Conservation (phyloP, 345 rosid species). For the Rhodomyrtus tomentosa region DNA sequence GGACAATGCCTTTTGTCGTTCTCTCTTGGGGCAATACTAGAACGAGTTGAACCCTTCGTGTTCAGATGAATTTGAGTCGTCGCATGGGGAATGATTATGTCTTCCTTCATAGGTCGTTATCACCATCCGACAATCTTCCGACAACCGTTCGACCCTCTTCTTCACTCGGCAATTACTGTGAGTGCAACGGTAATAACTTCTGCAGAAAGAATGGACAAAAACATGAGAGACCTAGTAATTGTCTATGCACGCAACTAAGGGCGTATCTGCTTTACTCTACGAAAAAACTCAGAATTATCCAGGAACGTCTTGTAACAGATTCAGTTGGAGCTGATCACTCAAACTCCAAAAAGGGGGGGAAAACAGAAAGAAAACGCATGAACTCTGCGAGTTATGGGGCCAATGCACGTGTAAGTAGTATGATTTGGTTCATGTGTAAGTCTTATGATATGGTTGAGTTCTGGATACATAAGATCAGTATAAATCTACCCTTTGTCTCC, state of each 20-base stretch:
- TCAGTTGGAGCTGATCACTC: not conserved
- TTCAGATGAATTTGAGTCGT: conserved; percentile 74
- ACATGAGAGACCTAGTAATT: not conserved
- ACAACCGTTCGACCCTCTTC: conserved; percentile 90
- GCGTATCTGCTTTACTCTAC: not conserved
- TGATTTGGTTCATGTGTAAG: not conserved
- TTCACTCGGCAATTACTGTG: conserved; percentile 83
- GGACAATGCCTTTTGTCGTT: not conserved
- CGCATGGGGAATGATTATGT: conserved; percentile 83
- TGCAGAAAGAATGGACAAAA: conserved; percentile 6
- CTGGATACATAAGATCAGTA: not conserved
- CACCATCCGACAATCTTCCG: conserved; percentile 96
- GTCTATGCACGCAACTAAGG: not conserved
- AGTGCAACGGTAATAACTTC: conserved; percentile 90
- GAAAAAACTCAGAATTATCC: not conserved
- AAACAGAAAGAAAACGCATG: not conserved
- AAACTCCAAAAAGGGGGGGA: not conserved
- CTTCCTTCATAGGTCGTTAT: conserved; percentile 98
- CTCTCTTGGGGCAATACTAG: conserved; percentile 5
- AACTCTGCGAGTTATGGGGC: not conserved
- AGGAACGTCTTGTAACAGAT: not conserved
- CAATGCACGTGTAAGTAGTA: not conserved
- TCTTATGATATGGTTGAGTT: not conserved
- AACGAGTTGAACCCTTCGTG: conserved; percentile 63
- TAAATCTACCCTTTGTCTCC: not conserved